Conservation (phyloP, 257 asterid species). For the Ilex asprella region DNA sequence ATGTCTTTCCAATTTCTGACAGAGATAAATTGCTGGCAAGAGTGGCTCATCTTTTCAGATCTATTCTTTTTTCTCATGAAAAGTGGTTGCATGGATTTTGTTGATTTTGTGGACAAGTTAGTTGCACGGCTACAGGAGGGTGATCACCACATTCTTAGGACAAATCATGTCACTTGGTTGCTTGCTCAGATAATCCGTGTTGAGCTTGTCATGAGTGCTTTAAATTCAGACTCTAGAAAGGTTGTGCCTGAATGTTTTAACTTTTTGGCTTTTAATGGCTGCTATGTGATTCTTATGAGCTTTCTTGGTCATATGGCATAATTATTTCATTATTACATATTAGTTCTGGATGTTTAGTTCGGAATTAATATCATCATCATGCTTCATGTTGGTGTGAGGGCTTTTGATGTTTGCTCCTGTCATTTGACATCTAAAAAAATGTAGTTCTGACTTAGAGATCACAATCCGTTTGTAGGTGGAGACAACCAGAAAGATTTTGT, state of each 20-base stretch:
- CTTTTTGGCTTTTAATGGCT: constrained; percentile 9
- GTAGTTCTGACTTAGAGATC: constrained; percentile 12
- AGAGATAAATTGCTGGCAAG: constrained; percentile 97
- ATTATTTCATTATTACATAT: neutral
- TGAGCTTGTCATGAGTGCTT: constrained; percentile 88
- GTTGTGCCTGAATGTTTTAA: constrained; percentile 28
- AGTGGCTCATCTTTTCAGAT: constrained; percentile 96
- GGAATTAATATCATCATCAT: neutral
- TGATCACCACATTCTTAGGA: constrained; percentile 79
- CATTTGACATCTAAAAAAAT: constrained; percentile 1
- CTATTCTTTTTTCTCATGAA: constrained; percentile 88
- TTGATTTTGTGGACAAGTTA: constrained; percentile 90
- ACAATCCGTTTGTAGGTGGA: constrained; percentile 64
- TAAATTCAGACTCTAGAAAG: constrained; percentile 82
- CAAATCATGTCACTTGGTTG: constrained; percentile 97
- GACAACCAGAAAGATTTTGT: constrained; percentile 82
- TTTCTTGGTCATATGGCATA: neutral
- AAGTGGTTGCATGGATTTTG: constrained; percentile 95
- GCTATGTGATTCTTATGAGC: constrained; percentile 8
- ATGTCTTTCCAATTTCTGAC: constrained; percentile 25
- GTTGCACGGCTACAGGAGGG: constrained; percentile 86
- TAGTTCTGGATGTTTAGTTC: constrained; percentile 6
- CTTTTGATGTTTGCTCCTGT: constrained; percentile 1
- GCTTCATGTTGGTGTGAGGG: no score
- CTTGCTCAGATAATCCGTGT: constrained; percentile 94